phyloP scores from a whole-genome alignment of 164 flowering plant species.

The Chimonanthus praecox region DNA sequence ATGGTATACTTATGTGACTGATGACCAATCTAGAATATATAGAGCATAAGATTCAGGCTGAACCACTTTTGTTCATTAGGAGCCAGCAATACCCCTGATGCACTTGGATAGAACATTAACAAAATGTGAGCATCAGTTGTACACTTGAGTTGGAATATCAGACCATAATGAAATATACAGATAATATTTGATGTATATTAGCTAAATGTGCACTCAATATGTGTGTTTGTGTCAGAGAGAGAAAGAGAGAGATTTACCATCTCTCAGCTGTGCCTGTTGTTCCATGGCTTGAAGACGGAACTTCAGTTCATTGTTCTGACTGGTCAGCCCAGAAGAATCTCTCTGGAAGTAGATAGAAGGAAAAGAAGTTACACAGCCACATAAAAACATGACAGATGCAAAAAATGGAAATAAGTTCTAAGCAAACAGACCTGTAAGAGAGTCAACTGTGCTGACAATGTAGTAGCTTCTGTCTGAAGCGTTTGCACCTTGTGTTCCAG shows the following conservation, averaged over 20 bases:
- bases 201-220: too few species aligned
- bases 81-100: too few species aligned
- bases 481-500: conserved; percentile 98
- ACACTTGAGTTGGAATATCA: background rate
- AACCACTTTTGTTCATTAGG: too few species aligned
- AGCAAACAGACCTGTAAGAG: conserved; percentile 57
- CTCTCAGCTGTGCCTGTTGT: conserved; percentile 55
- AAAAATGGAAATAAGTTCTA: background rate
- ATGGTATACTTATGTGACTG: too few species aligned
- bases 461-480: conserved; percentile 93
- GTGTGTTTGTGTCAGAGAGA: background rate
- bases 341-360: conserved; percentile 24
- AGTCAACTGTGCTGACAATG: conserved; percentile 92
- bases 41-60: too few species aligned
- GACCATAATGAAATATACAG: background rate
- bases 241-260: conserved; percentile 23
- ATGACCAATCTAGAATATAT: too few species aligned
- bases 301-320: conserved; percentile 52
- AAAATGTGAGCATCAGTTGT: too few species aligned
- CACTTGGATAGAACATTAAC: background rate
- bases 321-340: conserved; percentile 43
- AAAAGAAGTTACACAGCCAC: background rate
- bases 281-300: conserved; percentile 64
- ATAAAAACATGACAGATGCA: background rate
- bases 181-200: background rate